These are phyloP conservation scores for Malassezia japonica DNA, from an alignment of 1,284 basidiomycete species.

Conservation along the genomic window DNA sequence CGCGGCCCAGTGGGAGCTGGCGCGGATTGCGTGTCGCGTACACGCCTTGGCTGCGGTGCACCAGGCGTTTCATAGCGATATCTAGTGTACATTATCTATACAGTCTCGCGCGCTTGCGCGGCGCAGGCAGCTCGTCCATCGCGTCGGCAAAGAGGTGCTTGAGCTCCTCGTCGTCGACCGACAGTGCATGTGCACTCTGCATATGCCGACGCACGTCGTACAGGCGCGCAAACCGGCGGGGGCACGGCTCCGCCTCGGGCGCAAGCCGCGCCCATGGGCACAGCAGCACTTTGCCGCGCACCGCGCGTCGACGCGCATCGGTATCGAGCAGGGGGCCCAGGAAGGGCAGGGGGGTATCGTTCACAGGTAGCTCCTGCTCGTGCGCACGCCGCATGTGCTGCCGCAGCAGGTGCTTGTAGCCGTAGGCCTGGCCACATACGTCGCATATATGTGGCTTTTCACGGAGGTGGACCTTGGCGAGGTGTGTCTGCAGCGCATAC, in stretches of 20 bases:
- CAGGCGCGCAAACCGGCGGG: constrained; percentile 6
- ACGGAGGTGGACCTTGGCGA: constrained; percentile 3
- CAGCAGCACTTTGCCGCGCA: background rate
- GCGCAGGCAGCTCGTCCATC: constrained; percentile 4
- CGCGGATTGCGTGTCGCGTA: constrained; percentile 1
- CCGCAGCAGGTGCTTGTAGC: constrained; percentile 12
- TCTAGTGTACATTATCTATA: background rate
- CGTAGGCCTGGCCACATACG: constrained; percentile 7
- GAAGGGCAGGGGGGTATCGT: background rate
- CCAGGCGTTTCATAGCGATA: background rate
- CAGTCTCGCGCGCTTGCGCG: constrained; percentile 2
- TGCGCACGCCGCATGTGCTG: background rate
- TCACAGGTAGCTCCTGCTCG: background rate
- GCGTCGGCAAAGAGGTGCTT: background rate
- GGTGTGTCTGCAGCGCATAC: constrained; percentile 8
- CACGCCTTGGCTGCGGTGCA: background rate
- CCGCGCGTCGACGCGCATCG: background rate
- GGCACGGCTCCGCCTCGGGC: background rate
- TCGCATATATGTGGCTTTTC: constrained; percentile 10
- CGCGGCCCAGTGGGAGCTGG: constrained; percentile 1
- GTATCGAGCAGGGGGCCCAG: background rate
- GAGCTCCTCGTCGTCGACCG: constrained; percentile 7
- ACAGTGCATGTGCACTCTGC: constrained; percentile 8
- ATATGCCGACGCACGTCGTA: constrained; percentile 17
- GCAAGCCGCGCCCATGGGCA: constrained; percentile 1